These are phyloP conservation scores for Mycena floridula DNA, from an alignment of 768 basidiomycete species.

Conservation along the genomic window DNA sequence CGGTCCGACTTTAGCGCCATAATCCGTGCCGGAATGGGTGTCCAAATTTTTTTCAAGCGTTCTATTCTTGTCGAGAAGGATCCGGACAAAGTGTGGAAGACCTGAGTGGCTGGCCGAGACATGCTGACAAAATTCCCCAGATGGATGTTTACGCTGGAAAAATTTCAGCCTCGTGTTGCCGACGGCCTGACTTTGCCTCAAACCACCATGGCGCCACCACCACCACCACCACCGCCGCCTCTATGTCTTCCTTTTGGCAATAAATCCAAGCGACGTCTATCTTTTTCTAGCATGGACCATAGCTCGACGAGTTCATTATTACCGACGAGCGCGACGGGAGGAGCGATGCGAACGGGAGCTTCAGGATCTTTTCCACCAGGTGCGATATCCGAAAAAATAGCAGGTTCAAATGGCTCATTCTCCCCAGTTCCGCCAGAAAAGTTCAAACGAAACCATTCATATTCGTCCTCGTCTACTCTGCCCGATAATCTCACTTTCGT, in stretches of 20 bases:
- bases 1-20: no score
- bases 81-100: no score
- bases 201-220: constrained; percentile 40
- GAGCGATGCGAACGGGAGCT: constrained; percentile 7
- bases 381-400: constrained; percentile 14
- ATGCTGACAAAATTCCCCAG: no score
- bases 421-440: constrained; percentile 7
- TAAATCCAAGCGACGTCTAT: constrained; percentile 42
- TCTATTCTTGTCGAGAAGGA: no score
- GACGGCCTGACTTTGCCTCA: constrained; percentile 11
- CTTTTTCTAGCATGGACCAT: constrained; percentile 37
- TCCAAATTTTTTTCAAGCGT: no score
- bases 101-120: no score
- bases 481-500: constrained; percentile 49
- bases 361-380: constrained; percentile 17
- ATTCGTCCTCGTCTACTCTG: constrained; percentile 37
- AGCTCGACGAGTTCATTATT: constrained; percentile 3
- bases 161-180: not conserved
- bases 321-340: constrained; percentile 11
- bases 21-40: no score
- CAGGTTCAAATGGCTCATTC: constrained; percentile 17
- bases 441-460: constrained; percentile 34
- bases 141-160: no score
- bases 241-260: constrained; percentile 57
- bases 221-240: constrained; percentile 44